Evolutionary conservation across 2,329 filamentous ascomycete species (phyloP), one percentile per base, ranked within the genome.

Genomic region (Cladophialophora psammophila): DNA sequence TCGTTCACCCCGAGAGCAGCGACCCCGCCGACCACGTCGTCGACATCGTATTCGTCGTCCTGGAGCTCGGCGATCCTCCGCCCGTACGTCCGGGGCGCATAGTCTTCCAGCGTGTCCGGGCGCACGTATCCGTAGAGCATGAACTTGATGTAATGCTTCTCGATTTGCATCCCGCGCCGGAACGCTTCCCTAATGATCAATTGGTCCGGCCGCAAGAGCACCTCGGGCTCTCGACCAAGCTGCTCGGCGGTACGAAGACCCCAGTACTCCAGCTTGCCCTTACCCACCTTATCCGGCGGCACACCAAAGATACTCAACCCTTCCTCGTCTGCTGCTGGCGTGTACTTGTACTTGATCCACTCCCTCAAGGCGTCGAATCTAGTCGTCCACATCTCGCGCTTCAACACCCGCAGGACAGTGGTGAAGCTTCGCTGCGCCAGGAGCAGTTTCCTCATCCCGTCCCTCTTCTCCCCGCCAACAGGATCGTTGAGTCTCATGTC

Each of bases 401-500:
- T 83, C 35, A 95, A 79, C 2, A 90, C 78, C 53, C 85, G 79
- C 81, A 70, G 58, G 85, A 89, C 4, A 92, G 79, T n/a, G 82
- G 78, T 6, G 80, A 83, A 18, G 91, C 77, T 76, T 78, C 81
- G 82, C 72, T 91, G 88, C 13, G 86, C 87, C 50, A 92, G 76
- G 64, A 92, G 80, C 34, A 90, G 77, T 36, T 86, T 80, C 45
- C 86, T 78, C 59, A 90, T 78, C 35, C 80, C 80, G 52, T 81
- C 81, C 2, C 63, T 50, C 40, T 80, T 78, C 57, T 83, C 82
- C 15, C 83, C 86, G 57, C 83, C 82, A 31, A 87, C 75, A 0
- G 91, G 90, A 70, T 91, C 85, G 65, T 85, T 87, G 77, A 92
- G 88, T 62, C 83, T 82, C 85, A 93, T 87, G 73, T 87, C 84